Conservation (phyloP, 768 basidiomycete genomes). For the Ephemerocybe angulata region DNA sequence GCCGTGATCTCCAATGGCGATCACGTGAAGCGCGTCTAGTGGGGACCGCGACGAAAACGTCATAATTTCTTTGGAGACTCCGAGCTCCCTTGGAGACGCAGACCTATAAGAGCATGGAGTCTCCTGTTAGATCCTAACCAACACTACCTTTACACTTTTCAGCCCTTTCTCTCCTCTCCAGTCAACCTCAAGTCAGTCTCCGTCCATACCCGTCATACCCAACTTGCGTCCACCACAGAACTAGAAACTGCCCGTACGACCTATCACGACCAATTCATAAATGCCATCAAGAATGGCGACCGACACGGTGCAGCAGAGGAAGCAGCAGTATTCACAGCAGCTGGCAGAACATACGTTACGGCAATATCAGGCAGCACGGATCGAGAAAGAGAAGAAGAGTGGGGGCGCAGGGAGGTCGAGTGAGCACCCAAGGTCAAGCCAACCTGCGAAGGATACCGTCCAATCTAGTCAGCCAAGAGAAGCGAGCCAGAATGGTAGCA, state of each 20-base stretch:
- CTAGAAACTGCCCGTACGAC: background rate
- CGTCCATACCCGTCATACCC: no score
- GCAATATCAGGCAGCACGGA: slow-evolving; percentile 35
- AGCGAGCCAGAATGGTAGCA: background rate
- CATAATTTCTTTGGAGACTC: slow-evolving; percentile 1
- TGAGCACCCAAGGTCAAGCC: background rate
- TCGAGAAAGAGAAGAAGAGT: slow-evolving; percentile 2
- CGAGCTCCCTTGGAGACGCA: background rate
- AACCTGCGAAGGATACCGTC: background rate
- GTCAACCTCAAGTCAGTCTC: background rate
- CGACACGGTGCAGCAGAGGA: slow-evolving; percentile 36
- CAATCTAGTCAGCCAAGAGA: background rate
- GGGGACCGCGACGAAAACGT: background rate
- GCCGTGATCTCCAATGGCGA: slow-evolving; percentile 1
- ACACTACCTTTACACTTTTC: background rate
- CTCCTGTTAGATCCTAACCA: background rate
- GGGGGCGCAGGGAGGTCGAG: background rate
- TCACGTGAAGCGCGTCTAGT: background rate
- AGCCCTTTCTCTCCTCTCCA: background rate
- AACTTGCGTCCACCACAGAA: background rate
- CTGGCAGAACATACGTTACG: slow-evolving; percentile 40
- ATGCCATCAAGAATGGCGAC: slow-evolving; percentile 12
- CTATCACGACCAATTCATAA: background rate
- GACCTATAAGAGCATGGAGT: slow-evolving; percentile 1
- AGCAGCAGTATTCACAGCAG: slow-evolving; percentile 36